These are phyloP conservation scores for Pueraria montana DNA, from an alignment of 306 rosid species.

Conservation along the genomic window DNA sequence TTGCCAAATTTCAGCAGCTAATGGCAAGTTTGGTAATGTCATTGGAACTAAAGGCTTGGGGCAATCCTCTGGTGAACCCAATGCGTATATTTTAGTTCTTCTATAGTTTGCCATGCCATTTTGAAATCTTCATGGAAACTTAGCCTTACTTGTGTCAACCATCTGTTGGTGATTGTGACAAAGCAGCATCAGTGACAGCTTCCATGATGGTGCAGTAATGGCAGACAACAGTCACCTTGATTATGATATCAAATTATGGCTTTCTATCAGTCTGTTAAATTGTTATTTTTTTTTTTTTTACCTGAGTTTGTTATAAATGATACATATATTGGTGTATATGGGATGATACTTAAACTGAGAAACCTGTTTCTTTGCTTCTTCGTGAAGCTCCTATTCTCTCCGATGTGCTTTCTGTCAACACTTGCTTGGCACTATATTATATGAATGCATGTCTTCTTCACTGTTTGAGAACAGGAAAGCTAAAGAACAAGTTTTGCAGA, in stretches of 20 bases:
- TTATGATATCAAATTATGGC: too few relatives aligned
- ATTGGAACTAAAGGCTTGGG: too few relatives aligned
- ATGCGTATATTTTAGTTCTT: slow-evolving; percentile 39
- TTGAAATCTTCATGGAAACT: slow-evolving; percentile 15
- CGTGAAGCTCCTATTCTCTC: neutral
- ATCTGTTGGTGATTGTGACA: neutral
- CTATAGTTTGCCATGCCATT: neutral
- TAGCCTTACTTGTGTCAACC: neutral
- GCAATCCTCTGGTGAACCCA: slow-evolving; percentile 39
- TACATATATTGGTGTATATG: neutral
- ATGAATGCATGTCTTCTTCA: neutral
- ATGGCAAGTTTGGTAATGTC: too few relatives aligned
- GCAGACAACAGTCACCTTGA: too few relatives aligned
- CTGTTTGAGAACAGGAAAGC: neutral
- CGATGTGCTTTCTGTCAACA: neutral
- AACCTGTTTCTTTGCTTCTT: neutral
- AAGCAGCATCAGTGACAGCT: neutral
- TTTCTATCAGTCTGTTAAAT: too few relatives aligned
- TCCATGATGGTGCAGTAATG: too few relatives aligned
- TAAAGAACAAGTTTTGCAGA: neutral
- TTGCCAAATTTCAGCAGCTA: too few relatives aligned
- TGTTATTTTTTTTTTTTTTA: too few relatives aligned
- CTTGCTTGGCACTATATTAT: neutral
- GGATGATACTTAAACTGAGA: neutral
- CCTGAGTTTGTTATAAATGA: too few relatives aligned